Evolutionary conservation across 331 rosid species (phyloP), one percentile per base, ranked within the genome.

Genomic region (Acacia pycnantha): DNA sequence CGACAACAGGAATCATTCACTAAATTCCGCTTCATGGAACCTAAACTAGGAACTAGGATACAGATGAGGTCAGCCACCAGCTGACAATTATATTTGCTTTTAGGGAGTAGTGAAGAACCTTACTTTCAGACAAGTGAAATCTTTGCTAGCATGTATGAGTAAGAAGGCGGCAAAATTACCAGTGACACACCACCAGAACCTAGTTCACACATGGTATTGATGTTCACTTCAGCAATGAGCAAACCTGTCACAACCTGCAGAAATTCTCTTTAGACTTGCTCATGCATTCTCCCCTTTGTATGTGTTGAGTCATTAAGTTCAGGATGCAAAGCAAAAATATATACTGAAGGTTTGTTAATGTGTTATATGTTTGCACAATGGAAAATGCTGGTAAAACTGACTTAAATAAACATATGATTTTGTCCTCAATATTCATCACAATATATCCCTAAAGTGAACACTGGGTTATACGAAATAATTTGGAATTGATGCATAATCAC

Each of bases 191-290:
- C 89, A 44, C 91, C 88, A 58, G 94, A 90, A 84, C 98, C 98
- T 31, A 92, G 90, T 81, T 94, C 92, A 41, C 92, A 89, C 98
- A 90, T 92, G 72, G 98, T 92, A 81, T 86, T 90, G 48, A 92
- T 90, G 79, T 92, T 94, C 18, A 89, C 98, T 94, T 92, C 90
- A 76, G 98, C 95, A 73, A 94, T 24, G 48, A 92, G 91, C 77
- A 92, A 83, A 79, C 98, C 98, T 11, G 97, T 93, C 61, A 82
- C 93, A 82, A 90, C 94, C 95, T 94, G 91, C 81, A 87, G 14
- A 48, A 79, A 26, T 70, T 79, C 70, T 78, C n/a, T 47, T 43
- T 26, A 78, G 27, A 71, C 10, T 51, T 76, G 77, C 53, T 83
- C 51, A 18, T 67, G 26, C 69, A 40, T 11, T 71, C 64, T 7